Conservation (phyloP, 1,139 yeast genomes). For the Lodderomyces beijingensis region DNA sequence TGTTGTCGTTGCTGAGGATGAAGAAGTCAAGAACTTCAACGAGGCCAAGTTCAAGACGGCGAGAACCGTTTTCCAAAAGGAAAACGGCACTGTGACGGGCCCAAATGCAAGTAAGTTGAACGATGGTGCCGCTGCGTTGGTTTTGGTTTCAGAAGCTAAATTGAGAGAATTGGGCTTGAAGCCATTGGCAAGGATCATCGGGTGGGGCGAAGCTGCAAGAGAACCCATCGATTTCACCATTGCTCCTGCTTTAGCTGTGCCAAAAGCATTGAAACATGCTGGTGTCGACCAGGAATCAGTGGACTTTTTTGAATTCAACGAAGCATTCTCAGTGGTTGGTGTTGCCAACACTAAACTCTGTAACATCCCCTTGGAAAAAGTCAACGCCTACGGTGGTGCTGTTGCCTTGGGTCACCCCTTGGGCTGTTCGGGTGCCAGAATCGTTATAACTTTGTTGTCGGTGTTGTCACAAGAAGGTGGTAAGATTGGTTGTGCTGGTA, state of each 20-base stretch:
- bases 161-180: slow-evolving; percentile 77
- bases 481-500: slow-evolving; percentile 88
- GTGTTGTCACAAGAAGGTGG: slow-evolving; percentile 81
- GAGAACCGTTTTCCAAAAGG: slow-evolving; percentile 89
- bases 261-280: slow-evolving; percentile 92
- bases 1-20: slow-evolving; percentile 63
- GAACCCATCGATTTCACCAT: slow-evolving; percentile 91
- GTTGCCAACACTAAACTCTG: slow-evolving; percentile 80
- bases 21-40: slow-evolving; percentile 68
- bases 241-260: slow-evolving; percentile 90
- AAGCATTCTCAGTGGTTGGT: slow-evolving; percentile 96
- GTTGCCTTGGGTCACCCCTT: slow-evolving; percentile 97
- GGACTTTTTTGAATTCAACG: slow-evolving; percentile 88
- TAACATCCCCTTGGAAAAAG: slow-evolving; percentile 59
- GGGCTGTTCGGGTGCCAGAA: slow-evolving; percentile 97
- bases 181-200: slow-evolving; percentile 82
- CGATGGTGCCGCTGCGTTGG: slow-evolving; percentile 96
- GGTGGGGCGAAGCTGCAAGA: slow-evolving; percentile 99
- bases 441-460: slow-evolving; percentile 76
- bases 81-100: slow-evolving; percentile 91
- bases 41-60: slow-evolving; percentile 73
- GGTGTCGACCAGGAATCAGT: slow-evolving; percentile 53
- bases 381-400: slow-evolving; percentile 97
- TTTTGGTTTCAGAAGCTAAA: slow-evolving; percentile 78
- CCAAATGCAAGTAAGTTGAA: slow-evolving; percentile 94